A percentile compares a stretch with the other conserved stretches of the same genome.
Conservation (phyloP, 164 flowering plant species). For the Nelumbo lutea region DNA sequence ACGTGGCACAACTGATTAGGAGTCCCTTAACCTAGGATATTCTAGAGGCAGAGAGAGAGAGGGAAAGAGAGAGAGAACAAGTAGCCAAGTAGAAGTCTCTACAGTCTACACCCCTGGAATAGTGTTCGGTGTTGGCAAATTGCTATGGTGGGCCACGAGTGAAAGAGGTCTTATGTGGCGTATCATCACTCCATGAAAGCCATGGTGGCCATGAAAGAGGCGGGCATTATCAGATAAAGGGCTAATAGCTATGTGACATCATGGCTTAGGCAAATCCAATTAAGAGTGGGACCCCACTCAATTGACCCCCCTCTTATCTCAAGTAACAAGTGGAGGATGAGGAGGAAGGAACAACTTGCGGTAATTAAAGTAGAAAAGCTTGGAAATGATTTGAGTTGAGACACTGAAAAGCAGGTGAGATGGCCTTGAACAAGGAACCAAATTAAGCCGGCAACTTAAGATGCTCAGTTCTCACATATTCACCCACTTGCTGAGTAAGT, state of each 20-base stretch:
- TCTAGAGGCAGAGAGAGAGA: no score
- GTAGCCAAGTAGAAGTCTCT: no score
- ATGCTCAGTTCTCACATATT: background rate
- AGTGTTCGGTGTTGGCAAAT: background rate
- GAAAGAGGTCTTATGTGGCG: no score
- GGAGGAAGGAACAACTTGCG: background rate
- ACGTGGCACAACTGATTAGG: no score
- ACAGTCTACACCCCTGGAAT: no score
- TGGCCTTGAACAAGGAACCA: no score
- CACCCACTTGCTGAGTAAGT: background rate
- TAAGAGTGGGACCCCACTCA: slow-evolving; percentile 7
- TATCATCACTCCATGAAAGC: background rate
- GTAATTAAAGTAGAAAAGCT: background rate
- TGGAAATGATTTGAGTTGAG: background rate
- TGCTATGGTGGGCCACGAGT: slow-evolving; percentile 2
- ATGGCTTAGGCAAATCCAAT: slow-evolving; percentile 16
- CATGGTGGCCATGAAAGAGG: slow-evolving; percentile 18
- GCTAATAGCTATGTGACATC: slow-evolving; percentile 15
- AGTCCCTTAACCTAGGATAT: no score
- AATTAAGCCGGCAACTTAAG: background rate
- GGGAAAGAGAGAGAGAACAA: no score
- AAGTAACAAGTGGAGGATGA: background rate
- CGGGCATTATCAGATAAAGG: slow-evolving; percentile 13
- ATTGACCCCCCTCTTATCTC: background rate
- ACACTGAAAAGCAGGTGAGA: no score